Evolutionary conservation across 148 eudicot species (phyloP), one percentile per base, ranked within the genome.

Genomic region (Diospyros kaki): DNA sequence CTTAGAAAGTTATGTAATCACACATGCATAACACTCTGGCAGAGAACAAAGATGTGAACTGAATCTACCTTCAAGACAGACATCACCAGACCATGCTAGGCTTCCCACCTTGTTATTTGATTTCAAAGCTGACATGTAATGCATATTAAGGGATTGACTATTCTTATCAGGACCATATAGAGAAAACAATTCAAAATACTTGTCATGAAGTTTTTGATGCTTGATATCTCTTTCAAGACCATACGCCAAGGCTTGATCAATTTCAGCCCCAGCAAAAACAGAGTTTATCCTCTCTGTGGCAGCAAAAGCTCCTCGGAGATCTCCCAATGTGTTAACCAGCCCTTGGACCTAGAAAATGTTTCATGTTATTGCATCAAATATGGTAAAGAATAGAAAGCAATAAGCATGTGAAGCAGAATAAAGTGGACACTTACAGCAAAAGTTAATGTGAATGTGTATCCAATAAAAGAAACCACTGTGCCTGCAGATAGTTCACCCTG

Each of bases 401-500:
- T 10, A 61, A 42, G 38, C 45, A n/a, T 67, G 18, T 51, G 70
- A n/a, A 62, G 11, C 41, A 61, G 58, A 74, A 68, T 72, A 52
- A 64, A 6, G 72, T 28, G 28, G 59, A 51, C 52, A 88, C 98
- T 90, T 79, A 95, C 98, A 64, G 96, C 97, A 87, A 95, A 95
- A 44, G 98, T 95, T 45, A 95, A 84, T 39, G 96, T 95, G 78
- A 95, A 95, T 43, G 98, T 95, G 82, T 89, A 95, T 88, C 97
- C 98, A 76, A 92, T 90, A 79, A 95, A 95, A 71, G 98, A 84
- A 82, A 87, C 97, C 80, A 95, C 87, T 41, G 88, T 95, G 79
- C 97, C 98, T 44, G 89, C 85, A 59, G 98, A 79, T 54, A 95
- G 93, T 80, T 92, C 94, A 67, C 98, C 98, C 98, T 95, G 88